phyloP scores from a whole-genome alignment of 2,329 filamentous ascomycete genomes.

The Fusarium tricinctum region DNA sequence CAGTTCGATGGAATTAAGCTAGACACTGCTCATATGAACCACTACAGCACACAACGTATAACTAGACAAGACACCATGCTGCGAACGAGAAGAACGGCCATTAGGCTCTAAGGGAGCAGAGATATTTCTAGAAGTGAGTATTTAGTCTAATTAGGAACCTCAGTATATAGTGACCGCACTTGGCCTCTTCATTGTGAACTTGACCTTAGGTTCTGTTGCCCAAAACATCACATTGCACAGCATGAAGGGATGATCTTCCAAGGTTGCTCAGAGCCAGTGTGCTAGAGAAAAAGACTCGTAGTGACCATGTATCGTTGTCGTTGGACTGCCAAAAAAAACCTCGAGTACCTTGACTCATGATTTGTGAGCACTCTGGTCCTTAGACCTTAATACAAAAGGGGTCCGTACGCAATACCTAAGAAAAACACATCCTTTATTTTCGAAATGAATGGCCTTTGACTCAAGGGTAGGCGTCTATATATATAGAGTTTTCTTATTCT shows the following conservation, averaged over 20 bases:
- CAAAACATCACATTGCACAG: not conserved
- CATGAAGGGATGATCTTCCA: not conserved
- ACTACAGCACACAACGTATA: not conserved
- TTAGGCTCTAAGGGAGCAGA: no score
- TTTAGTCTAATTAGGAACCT: not conserved
- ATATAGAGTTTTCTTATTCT: not conserved
- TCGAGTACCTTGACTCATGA: not conserved
- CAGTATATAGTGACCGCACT: not conserved
- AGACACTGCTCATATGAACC: not conserved
- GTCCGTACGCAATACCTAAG: not conserved
- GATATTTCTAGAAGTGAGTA: not conserved
- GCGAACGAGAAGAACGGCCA: no score
- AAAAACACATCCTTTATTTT: not conserved
- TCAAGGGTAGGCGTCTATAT: not conserved
- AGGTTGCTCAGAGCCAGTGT: not conserved
- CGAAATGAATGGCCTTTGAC: not conserved
- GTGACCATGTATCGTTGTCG: not conserved
- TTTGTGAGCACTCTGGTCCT: not conserved
- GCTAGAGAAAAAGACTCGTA: not conserved
- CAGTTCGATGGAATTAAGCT: not conserved
- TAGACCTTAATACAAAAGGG: not conserved
- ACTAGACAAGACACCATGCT: not conserved
- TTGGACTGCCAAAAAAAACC: not conserved
- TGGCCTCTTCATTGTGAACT: not conserved
- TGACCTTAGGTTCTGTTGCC: not conserved